A percentile compares a stretch with the other conserved stretches of the same genome.
Evolutionary conservation across 2,329 filamentous ascomycete species (phyloP).

Genomic region (Rachicladosporium sp.): DNA sequence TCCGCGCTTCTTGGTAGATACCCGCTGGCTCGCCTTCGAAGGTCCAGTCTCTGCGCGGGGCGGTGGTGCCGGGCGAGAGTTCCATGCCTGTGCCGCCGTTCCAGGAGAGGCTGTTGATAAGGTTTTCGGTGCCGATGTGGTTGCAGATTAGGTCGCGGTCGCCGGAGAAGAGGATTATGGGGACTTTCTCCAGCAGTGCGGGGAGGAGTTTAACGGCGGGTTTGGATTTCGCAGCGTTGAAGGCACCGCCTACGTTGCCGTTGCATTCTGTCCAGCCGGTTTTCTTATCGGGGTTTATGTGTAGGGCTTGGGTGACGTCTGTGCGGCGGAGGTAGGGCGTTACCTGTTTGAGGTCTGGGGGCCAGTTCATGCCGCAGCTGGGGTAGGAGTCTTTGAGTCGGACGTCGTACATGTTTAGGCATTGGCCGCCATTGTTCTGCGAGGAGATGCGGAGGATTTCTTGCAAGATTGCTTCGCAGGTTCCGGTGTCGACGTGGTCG

Average conservation of each 20-base stretch:
- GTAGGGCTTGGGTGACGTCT: constrained; percentile 70
- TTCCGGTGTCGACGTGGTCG: constrained; percentile 51
- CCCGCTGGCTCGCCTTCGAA: constrained; percentile 82
- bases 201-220: constrained; percentile 67
- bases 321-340: constrained; percentile 71
- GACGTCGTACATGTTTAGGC: constrained; percentile 95
- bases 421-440: constrained; percentile 44
- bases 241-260: constrained; percentile 60
- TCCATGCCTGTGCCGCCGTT: constrained; percentile 88
- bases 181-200: constrained; percentile 61
- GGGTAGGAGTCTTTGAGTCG: constrained; percentile 69
- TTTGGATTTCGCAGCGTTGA: constrained; percentile 56
- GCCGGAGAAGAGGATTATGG: constrained; percentile 80
- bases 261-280: constrained; percentile 89
- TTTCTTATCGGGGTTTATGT: constrained; percentile 69
- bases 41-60: constrained; percentile 84
- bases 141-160: constrained; percentile 95
- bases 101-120: constrained; percentile 87
- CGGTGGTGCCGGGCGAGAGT: constrained; percentile 71
- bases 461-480: constrained; percentile 68
- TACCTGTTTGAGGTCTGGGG: constrained; percentile 65
- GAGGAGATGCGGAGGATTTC: constrained; percentile 51
- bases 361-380: constrained; percentile 96
- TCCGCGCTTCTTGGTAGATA: constrained; percentile 88
- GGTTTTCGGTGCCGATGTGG: constrained; percentile 79